Percentiles rank a stretch among this genome's conserved stretches.
Evolutionary conservation across 768 basidiomycete genomes (phyloP).

Genomic region (Pisolithus sp.): DNA sequence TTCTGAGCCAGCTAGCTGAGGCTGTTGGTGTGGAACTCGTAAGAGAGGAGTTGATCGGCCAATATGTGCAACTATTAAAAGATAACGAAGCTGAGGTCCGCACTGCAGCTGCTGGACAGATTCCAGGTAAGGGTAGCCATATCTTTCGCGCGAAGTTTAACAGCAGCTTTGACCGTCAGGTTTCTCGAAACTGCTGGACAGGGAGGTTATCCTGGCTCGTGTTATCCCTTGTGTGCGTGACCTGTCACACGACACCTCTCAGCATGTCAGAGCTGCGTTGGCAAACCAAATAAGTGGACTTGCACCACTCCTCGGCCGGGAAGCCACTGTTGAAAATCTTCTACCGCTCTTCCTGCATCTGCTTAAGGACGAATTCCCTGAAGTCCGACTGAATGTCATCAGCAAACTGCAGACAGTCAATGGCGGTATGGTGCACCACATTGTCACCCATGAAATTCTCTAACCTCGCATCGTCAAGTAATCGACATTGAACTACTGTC

Average conservation of each 20-base stretch:
- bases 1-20: constrained; percentile 65
- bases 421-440: constrained; percentile 49
- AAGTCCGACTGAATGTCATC: constrained; percentile 95
- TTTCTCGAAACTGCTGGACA: constrained; percentile 89
- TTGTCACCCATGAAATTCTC: background rate
- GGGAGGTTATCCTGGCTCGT: constrained; percentile 87
- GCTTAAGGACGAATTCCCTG: constrained; percentile 97
- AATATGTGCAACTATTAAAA: constrained; percentile 90
- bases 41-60: constrained; percentile 87
- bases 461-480: constrained; percentile 42
- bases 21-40: constrained; percentile 87
- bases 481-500: constrained; percentile 95
- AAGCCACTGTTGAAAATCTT: constrained; percentile 93
- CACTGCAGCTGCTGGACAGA: constrained; percentile 92
- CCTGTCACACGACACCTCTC: constrained; percentile 86
- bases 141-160: background rate
- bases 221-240: constrained; percentile 95
- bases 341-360: constrained; percentile 93
- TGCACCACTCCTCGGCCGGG: constrained; percentile 88
- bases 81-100: constrained; percentile 99
- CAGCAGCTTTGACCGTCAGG: constrained; percentile 40
- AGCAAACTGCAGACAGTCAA: constrained; percentile 97
- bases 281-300: constrained; percentile 95
- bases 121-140: constrained; percentile 63
- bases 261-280: constrained; percentile 95